Base-by-base conservation (phyloP, 2,329 filamentous ascomycete genomes). In the Clarireedia monteithiana region DNA sequence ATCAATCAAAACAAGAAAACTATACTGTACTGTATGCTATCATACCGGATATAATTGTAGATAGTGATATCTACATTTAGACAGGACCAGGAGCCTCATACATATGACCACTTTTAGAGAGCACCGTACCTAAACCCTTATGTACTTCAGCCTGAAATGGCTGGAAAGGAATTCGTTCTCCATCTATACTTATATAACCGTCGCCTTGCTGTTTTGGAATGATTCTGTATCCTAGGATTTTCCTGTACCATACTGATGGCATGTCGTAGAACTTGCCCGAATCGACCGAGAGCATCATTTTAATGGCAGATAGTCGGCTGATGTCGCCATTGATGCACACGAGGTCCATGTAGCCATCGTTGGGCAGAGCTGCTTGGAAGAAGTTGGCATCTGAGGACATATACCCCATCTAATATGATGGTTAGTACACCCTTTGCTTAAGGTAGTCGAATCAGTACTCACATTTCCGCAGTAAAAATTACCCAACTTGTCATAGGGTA, bases 391-490 rank as follows among this genome's bases (percentile, higher is more conserved):
- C 86, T 12, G 89, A 80, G 0, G 91, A 85, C 89, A 99, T 92
- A 71, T 87, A 95, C 24, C 88, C 84, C 86, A 97, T 95, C 83
- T 86, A 15, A n/a, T 50, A 34, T 53, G 9, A 50, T 54, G 34
- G 48, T 53, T 27, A 5, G 34, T 2, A 50, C 2, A 46, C 14
- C 2, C 3, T 20, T 12, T 23, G 27, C 30, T 6, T 27, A 7
- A 14, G 10, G 23, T n/a, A n/a, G 20, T 23, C 10, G 9, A 46
- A 4, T 4, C 5, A 38, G 14, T 26, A 74, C 82, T 74, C 68
- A 85, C 84, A 69, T 96, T 99, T 59, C 94, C 94, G 34, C 86
- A 88, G 72, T 95, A 97, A 70, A 99, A 95, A 66, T 89, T 96
- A 48, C 91, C 91, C 55, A 99, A 75, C 30, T 86, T 89, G 60